These are phyloP conservation scores for Coemansia umbellata DNA, from an alignment of 192 early-diverging fungal genomes.

Conservation along the genomic window DNA sequence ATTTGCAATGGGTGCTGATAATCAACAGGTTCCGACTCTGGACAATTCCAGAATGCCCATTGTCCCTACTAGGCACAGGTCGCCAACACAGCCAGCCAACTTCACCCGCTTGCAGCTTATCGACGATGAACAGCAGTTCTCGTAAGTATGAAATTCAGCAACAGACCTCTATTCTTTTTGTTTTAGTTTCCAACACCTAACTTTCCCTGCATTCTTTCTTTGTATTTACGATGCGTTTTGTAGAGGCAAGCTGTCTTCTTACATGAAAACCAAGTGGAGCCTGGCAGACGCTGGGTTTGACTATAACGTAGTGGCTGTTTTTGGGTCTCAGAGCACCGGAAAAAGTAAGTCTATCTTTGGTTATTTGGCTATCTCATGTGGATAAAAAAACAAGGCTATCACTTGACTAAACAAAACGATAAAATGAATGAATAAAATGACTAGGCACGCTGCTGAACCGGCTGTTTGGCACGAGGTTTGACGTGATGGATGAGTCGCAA, in stretches of 20 bases:
- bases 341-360: slow-evolving; percentile 94
- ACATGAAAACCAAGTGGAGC: slow-evolving; percentile 79
- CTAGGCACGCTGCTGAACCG: slow-evolving; percentile 88
- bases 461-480: slow-evolving; percentile 92
- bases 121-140: slow-evolving; percentile 47
- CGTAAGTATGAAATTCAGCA: slow-evolving; percentile 39
- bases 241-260: slow-evolving; percentile 68
- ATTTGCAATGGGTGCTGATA: not conserved
- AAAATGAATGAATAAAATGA: not conserved
- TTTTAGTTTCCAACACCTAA: not conserved
- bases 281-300: slow-evolving; percentile 84
- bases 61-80: not conserved
- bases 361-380: too few relatives aligned
- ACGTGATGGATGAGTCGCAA: slow-evolving; percentile 86
- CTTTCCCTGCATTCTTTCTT: not conserved
- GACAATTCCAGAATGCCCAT: not conserved
- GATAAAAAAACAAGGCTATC: not conserved
- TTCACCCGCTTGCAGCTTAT: slow-evolving; percentile 43
- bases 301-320: slow-evolving; percentile 95
- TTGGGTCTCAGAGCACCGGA: slow-evolving; percentile 98
- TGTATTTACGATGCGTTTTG: not conserved
- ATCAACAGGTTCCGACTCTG: slow-evolving; percentile 26
- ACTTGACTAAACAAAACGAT: not conserved
- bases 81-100: not conserved
- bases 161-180: not conserved